A percentile compares a stretch with the other conserved stretches of the same genome.
These are phyloP conservation scores for Persicaria maculosa DNA, from an alignment of 148 eudicot genomes.

Conservation along the genomic window DNA sequence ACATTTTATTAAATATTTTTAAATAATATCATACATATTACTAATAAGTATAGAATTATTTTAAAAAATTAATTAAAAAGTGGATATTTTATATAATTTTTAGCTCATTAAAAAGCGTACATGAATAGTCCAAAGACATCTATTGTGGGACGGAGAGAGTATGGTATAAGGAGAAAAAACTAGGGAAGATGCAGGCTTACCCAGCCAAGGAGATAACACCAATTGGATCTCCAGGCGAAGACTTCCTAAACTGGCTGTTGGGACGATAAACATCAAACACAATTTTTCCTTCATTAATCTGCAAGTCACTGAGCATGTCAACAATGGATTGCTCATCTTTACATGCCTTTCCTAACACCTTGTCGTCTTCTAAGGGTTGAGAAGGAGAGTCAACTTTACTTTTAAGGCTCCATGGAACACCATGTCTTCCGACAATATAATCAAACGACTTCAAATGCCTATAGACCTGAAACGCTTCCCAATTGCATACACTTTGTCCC, in stretches of 20 bases:
- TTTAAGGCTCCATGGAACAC: constrained; percentile 56
- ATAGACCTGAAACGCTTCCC: constrained; percentile 78
- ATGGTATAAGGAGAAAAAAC: background rate
- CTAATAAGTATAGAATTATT: no score
- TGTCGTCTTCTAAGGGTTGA: constrained; percentile 15
- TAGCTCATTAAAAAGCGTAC: no score
- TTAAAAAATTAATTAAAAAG: no score
- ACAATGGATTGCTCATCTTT: constrained; percentile 21
- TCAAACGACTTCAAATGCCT: constrained; percentile 76
- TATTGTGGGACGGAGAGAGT: no score
- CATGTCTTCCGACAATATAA: constrained; percentile 67
- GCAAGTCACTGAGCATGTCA: constrained; percentile 38
- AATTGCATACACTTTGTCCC: constrained; percentile 44
- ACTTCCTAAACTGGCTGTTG: constrained; percentile 76
- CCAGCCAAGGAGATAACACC: constrained; percentile 53
- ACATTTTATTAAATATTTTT: no score
- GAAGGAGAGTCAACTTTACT: constrained; percentile 18
- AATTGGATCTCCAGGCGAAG: constrained; percentile 73
- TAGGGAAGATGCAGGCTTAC: constrained; percentile 28
- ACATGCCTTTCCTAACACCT: background rate
- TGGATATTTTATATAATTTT: no score
- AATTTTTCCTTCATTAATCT: constrained; percentile 41
- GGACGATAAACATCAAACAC: constrained; percentile 82
- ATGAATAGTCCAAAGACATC: background rate
- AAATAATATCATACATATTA: no score